These are phyloP conservation scores for Angophora floribunda DNA, from an alignment of 345 rosid genomes.

Conservation along the genomic window DNA sequence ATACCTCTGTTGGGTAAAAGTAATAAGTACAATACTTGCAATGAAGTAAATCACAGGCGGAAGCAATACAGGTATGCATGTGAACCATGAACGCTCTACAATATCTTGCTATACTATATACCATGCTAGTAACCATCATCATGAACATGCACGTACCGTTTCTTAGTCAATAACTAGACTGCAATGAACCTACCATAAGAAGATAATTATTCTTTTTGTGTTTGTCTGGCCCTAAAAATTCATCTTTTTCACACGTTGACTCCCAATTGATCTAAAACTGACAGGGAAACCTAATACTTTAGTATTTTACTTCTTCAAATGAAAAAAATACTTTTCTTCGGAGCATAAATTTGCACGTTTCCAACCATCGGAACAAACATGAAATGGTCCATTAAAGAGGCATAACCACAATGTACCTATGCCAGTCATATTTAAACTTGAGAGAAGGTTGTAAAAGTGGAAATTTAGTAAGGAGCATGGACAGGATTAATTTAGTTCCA, in stretches of 20 bases:
- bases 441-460: too few relatives aligned
- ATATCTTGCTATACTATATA: not conserved
- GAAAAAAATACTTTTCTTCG: too few relatives aligned
- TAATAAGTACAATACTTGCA: not conserved
- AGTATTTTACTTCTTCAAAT: accelerated
- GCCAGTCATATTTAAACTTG: too few relatives aligned
- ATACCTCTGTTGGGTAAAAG: not conserved
- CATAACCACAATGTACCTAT: not conserved
- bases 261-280: not conserved
- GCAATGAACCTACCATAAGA: not conserved
- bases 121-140: not conserved
- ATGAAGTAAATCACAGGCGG: not conserved
- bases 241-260: not conserved
- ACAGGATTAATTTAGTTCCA: not conserved
- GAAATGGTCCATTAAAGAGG: not conserved
- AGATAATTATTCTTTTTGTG: not conserved
- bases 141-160: not conserved
- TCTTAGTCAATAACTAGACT: too few relatives aligned
- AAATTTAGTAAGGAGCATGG: too few relatives aligned
- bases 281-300: not conserved
- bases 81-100: not conserved
- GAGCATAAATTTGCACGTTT: not conserved
- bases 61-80: not conserved
- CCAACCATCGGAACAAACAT: not conserved
- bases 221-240: not conserved